Base-by-base conservation (phyloP, 768 basidiomycete genomes). In the Lyophyllum decastes region DNA sequence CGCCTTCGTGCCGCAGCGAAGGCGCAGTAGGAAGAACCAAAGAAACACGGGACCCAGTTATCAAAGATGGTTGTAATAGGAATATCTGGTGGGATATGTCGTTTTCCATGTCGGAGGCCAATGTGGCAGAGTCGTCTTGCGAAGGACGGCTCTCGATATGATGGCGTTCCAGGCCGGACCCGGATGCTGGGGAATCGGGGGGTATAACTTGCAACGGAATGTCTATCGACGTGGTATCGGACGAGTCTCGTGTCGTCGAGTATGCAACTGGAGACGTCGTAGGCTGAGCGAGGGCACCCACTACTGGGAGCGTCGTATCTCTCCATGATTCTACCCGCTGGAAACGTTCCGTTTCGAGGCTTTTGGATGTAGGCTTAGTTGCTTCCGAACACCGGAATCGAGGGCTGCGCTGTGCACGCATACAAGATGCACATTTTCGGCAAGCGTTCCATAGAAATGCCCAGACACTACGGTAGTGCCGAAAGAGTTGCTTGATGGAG, bases 1-100 rank as follows among this genome's bases (percentile, higher is more conserved):
- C 16, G 10, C 51, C 40, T 27, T 27, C 51, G 22, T 10, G 35
- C 9, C 40, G 53, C 16, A 58, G 57, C 26, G 49, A 55, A 2
- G 22, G 30, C 14, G 49, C 40, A 17, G 33, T 35, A 5, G 58
- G 58, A 16, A 54, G 22, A 6, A 55, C 58, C n/a, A 54, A 6
- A n/a, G 58, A 51, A 16, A 45, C 3, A 10, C 40, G 47, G 7
- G 58, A 59, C 8, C 53, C 58, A 47, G 14, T 55, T 7, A 38
- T 14, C 17, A 10, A n/a, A 12, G 49, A 40, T 33, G 25, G 48
- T 11, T 33, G 21, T 6, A 59, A n/a, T 2, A 46, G 8, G 6
- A 54, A 22, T 9, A n/a, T 49, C 22, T 57, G 59, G n/a, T 41
- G 34, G 14, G 55, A 27, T 25, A 57, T 43, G 25, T 43, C 1